Evolutionary conservation across 257 asterid genomes (phyloP).

Genomic region (Osmanthus fragrans): DNA sequence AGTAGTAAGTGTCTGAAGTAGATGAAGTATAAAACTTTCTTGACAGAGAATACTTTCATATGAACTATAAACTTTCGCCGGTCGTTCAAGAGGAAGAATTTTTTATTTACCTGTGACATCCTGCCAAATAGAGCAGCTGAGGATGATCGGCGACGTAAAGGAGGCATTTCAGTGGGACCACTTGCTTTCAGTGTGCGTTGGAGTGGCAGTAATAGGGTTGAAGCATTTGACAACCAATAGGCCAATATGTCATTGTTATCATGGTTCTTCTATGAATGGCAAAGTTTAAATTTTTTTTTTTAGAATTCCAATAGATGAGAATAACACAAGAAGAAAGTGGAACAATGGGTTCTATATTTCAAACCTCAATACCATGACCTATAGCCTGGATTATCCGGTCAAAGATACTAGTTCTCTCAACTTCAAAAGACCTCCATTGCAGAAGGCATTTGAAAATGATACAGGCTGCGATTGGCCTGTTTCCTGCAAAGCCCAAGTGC

Average conservation of each 20-base stretch:
- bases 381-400: slow-evolving; percentile 93
- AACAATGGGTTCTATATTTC: slow-evolving; percentile 28
- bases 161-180: slow-evolving; percentile 89
- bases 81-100: slow-evolving; percentile 12
- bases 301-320: slow-evolving; percentile 20
- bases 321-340: slow-evolving; percentile 14
- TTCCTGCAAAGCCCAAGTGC: slow-evolving; percentile 83
- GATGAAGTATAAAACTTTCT: slow-evolving; percentile 13
- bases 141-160: slow-evolving; percentile 90
- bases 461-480: slow-evolving; percentile 93
- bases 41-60: slow-evolving; percentile 6
- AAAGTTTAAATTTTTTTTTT: slow-evolving; percentile 17
- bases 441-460: slow-evolving; percentile 92
- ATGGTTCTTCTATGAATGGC: slow-evolving; percentile 62
- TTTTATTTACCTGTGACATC: slow-evolving; percentile 67
- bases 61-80: not conserved
- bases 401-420: slow-evolving; percentile 91
- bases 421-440: slow-evolving; percentile 99
- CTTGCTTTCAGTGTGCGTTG: slow-evolving; percentile 98
- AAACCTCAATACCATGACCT: slow-evolving; percentile 97
- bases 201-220: slow-evolving; percentile 85
- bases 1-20: slow-evolving; percentile 15
- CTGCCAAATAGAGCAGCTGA: slow-evolving; percentile 90
- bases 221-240: slow-evolving; percentile 96
- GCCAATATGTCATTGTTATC: slow-evolving; percentile 90